Evolutionary conservation across 78 protist species (phyloP).

Genomic region (Speleostelium caveatum): DNA sequence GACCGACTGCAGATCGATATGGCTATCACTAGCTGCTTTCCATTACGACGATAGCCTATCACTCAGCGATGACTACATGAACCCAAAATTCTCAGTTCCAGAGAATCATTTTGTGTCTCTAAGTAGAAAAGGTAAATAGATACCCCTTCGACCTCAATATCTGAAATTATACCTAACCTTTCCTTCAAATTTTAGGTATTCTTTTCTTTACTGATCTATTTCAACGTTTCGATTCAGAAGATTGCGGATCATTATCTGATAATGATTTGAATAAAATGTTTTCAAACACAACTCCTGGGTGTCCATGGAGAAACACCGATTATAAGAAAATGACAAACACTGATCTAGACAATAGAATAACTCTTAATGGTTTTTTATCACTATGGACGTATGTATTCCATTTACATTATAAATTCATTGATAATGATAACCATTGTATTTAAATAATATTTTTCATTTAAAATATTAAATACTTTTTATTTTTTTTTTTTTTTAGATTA

Average conservation of each 20-base stretch:
- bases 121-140: conserved; percentile 1
- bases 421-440: neutral
- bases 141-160: no score
- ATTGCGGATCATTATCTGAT: conserved; percentile 12
- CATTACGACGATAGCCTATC: conserved; percentile 40
- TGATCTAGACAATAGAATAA: neutral
- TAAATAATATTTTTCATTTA: neutral
- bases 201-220: conserved; percentile 25
- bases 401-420: neutral
- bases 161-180: no score
- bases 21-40: conserved; percentile 38
- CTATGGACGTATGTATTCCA: neutral
- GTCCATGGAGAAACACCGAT: conserved; percentile 18
- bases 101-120: neutral
- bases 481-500: neutral
- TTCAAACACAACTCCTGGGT: conserved; percentile 31
- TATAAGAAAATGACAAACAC: neutral
- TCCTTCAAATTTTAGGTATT: no score
- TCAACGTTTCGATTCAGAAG: conserved; percentile 21
- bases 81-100: neutral
- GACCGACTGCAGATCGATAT: conserved; percentile 23
- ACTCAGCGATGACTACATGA: neutral
- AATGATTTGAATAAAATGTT: conserved; percentile 12
- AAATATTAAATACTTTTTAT: neutral
- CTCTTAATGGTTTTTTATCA: conserved; percentile 9